A percentile compares a stretch with the other conserved stretches of the same genome.
phyloP scores from a whole-genome alignment of 2,329 filamentous ascomycete species.

The Sphaerostilbella broomeana region DNA sequence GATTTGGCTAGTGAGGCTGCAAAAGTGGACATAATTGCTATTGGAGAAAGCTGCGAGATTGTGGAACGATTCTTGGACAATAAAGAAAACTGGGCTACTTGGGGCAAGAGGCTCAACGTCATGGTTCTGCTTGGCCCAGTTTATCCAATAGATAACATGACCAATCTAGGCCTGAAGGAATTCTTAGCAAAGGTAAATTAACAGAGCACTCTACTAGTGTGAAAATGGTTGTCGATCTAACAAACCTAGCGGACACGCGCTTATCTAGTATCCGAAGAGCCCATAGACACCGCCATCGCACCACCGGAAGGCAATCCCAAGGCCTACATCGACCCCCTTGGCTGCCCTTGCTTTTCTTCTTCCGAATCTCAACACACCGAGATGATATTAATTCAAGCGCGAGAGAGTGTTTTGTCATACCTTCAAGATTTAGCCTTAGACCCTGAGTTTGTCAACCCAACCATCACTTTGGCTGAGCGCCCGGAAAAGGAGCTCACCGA shows the following conservation, averaged over 20 bases:
- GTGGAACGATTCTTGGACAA: constrained; percentile 53
- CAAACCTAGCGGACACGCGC: constrained; percentile 48
- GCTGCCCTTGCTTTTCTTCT: constrained; percentile 64
- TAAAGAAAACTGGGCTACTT: constrained; percentile 42
- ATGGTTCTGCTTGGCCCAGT: constrained; percentile 46
- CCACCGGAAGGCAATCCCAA: constrained; percentile 43
- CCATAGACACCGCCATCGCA: constrained; percentile 46
- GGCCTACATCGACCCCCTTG: constrained; percentile 39
- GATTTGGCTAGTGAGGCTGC: constrained; percentile 41
- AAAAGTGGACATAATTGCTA: constrained; percentile 61
- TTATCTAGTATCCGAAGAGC: constrained; percentile 50
- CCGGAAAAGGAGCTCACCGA: constrained; percentile 16
- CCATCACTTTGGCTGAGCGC: neutral
- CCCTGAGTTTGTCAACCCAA: constrained; percentile 31
- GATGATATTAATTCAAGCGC: constrained; percentile 51
- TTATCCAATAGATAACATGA: constrained; percentile 32
- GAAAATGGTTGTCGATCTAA: constrained; percentile 15
- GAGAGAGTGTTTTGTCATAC: constrained; percentile 52
- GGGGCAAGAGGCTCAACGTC: constrained; percentile 38
- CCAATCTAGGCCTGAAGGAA: constrained; percentile 37
- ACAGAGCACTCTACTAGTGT: too few species aligned
- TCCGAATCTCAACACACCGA: constrained; percentile 56
- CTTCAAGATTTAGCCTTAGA: constrained; percentile 48
- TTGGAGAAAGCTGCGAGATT: constrained; percentile 59
- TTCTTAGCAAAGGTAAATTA: constrained; percentile 48